Evolutionary conservation across 2,329 filamentous ascomycete genomes (phyloP), one percentile per base, ranked within the genome.

Genomic region (Coleophoma cylindrospora): DNA sequence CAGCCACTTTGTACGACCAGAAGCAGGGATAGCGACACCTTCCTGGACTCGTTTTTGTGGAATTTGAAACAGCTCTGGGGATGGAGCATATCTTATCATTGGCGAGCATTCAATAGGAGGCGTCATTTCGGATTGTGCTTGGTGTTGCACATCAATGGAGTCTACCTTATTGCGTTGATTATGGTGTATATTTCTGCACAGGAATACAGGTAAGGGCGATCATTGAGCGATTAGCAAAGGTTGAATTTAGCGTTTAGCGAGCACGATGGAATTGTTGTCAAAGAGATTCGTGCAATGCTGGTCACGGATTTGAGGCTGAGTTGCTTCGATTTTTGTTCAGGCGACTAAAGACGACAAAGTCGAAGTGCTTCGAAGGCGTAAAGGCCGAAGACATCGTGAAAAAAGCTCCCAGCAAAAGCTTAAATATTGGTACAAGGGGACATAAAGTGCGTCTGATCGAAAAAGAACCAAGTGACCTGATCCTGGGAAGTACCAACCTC

Each of bases 401-500:
- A 64, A 51, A 59, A 59, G 55, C 63, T 57, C 59, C 61, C 21
- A 57, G 56, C 55, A 60, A 61, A 61, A 59, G 36, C 36, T 56
- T 64, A 58, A 63, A 64, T 67, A 65, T 47, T 66, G 60, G 60
- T 67, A 67, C 65, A 67, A 59, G 62, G 56, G 57, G 57, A 61
- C 55, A 63, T 62, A 55, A 62, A 53, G 56, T 64, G 64, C 61
- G 64, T 59, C 51, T 63, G 58, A 63, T 60, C 59, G 61, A 57
- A 53, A 61, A 65, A 57, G 48, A 59, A 58, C 60, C 58, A 60
- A 44, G 56, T 56, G 54, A 57, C 60, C 50, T 62, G 60, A 58
- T 63, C 62, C 61, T 57, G 61, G 62, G 53, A 55, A 59, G 57
- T 57, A 60, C 57, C 53, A 57, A 61, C 46, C 53, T 54, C 54